Base-by-base conservation (phyloP, 2,329 filamentous ascomycete genomes). In the Fusarium sp. region DNA sequence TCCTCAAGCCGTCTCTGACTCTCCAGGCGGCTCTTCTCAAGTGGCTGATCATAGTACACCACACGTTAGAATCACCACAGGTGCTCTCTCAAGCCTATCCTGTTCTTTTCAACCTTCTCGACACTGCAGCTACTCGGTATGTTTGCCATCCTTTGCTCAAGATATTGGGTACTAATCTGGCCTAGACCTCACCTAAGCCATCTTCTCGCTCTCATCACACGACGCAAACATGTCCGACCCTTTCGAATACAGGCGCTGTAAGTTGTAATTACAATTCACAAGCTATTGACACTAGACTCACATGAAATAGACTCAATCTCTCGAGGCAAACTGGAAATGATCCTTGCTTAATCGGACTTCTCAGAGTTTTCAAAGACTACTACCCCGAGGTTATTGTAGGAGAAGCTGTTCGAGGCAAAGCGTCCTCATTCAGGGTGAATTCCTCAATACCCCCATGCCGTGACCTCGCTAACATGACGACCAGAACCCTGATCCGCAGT, bases 361-460 rank as follows among this genome's bases (percentile, higher is more conserved):
- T 96, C 45, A 85, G 89, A 51, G 86, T 94, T n/a, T 96, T 89
- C 78, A 95, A 95, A 72, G 92, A 94, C 72, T 96, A 94, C 74
- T 96, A 94, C 69, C 92, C 92, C 0, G 92, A 96, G 72, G 91
- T 96, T 50, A 91, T 96, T 56, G 84, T 94, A 13, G 90, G 89
- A 19, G 88, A 89, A 62, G 80, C 84, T 4, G 83, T 86, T 27
- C 79, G 80, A 49, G 85, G 85, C 33, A 82, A 83, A 56, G 85
- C 86, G 1, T 83, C 84, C 4, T 80, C 85, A 1, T 89, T 89
- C 73, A 87, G 85, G 73, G 83, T 84, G 71, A 17, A 5, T 21
- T 15, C 6, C 23, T 14, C 14, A 35, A 7, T 6, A 15, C 10
- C 4, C 15, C n/a, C 25, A 9, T 21, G 23, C 10, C 1, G 9